A percentile compares a stretch with the other conserved stretches of the same genome.
phyloP scores from a whole-genome alignment of 2,329 filamentous ascomycete species.

The Penicillium sp. region DNA sequence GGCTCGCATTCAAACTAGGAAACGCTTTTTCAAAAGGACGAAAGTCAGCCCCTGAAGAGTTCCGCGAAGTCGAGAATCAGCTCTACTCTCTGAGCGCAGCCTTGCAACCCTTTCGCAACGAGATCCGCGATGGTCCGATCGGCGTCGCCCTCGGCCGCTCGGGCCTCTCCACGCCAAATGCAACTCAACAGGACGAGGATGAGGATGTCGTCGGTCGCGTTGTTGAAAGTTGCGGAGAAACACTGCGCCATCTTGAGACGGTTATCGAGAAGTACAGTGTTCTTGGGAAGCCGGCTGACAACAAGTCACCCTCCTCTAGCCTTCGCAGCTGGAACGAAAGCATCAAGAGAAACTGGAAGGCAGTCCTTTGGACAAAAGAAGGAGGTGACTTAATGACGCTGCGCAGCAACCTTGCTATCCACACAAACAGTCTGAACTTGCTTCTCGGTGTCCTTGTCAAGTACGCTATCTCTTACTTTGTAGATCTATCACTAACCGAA shows the following conservation, averaged over 20 bases:
- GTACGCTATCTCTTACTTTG: neutral
- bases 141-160: neutral
- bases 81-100: neutral
- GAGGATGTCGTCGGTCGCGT: neutral
- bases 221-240: neutral
- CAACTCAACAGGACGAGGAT: neutral
- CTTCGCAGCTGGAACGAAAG: neutral
- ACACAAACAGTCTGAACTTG: conserved; percentile 3
- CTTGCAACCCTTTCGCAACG: neutral
- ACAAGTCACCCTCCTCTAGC: neutral
- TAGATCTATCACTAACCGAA: neutral
- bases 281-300: neutral
- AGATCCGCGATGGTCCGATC: neutral
- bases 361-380: neutral
- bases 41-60: neutral
- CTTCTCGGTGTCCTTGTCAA: neutral
- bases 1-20: neutral
- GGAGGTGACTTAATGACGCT: neutral
- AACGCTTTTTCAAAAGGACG: neutral
- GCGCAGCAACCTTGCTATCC: neutral
- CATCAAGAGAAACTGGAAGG: neutral
- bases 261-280: neutral
- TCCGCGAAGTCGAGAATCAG: neutral
- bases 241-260: neutral
- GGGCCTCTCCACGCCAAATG: too few relatives aligned